Base-by-base conservation (phyloP, 306 rosid genomes). In the Vigna mungo region DNA sequence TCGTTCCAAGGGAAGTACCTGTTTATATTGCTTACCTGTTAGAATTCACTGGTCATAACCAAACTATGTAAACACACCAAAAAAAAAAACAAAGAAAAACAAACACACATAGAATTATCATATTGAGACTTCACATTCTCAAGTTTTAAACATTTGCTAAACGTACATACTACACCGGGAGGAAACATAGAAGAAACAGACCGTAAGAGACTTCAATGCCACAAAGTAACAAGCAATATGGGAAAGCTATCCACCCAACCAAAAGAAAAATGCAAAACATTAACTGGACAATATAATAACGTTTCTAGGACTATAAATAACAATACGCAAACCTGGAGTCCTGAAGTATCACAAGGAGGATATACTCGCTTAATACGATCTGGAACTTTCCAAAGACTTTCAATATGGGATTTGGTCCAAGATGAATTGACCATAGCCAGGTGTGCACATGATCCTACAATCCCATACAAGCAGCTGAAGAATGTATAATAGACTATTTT, bases 341-440 rank as follows among this genome's bases (percentile, higher is more conserved):
- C 90, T 58, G 97, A 89, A 75, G 97, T 92, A 84, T 92, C 96
- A 81, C 97, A 95, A 34, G 98, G 97, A 83, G 97, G 98, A 79
- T 92, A 95, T 23, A 95, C 97, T 67, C 91, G 88, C 89, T 87
- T 92, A 37, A 83, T 92, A 3, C 92, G 87, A 65, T 84, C 69
- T 5, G 96, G 87, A 77, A 92, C 82, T 77, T 82, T 87, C 98
- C 98, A 90, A 47, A 95, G 86, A 84, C 89, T 86, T 77, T 89
- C 87, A 52, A 95, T 92, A 60, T 95, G 98, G 37, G 92, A 85
- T 77, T 81, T 86, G 78, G 98, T 95, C 97, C 98, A 95, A 20
- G 98, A 89, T 71, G 98, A 95, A 86, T 92, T 95, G 44, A 95
- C 98, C 98, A 92, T 90, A 11, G 89, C 97, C 60, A 95, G 92